Percentiles rank a stretch among this genome's conserved stretches.
Evolutionary conservation across 2,329 filamentous ascomycete genomes (phyloP).

Genomic region (Dryadomyces quercus-mongolicae): DNA sequence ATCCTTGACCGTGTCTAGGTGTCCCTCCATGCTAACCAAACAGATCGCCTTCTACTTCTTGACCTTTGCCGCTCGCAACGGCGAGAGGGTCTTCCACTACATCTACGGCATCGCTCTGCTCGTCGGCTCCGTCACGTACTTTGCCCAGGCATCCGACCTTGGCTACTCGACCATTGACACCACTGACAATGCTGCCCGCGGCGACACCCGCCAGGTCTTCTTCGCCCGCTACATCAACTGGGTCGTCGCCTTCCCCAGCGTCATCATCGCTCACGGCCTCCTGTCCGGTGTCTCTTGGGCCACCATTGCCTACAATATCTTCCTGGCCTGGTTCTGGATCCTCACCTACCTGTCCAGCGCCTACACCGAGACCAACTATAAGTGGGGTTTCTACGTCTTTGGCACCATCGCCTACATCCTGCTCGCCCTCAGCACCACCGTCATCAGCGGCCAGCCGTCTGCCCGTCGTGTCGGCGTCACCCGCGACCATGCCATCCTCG

Average conservation of each 20-base stretch:
- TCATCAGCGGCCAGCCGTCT: slow-evolving; percentile 24
- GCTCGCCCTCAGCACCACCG: slow-evolving; percentile 32
- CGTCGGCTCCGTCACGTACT: slow-evolving; percentile 38
- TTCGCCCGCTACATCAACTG: slow-evolving; percentile 44
- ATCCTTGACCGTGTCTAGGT: neutral
- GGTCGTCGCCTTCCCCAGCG: slow-evolving; percentile 35
- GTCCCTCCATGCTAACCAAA: slow-evolving; percentile 9
- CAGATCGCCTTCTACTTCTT: slow-evolving; percentile 29
- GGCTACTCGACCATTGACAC: slow-evolving; percentile 27
- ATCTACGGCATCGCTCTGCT: slow-evolving; percentile 37
- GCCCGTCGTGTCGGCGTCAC: slow-evolving; percentile 28
- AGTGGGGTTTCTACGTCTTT: slow-evolving; percentile 46
- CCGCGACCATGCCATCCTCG: slow-evolving; percentile 31
- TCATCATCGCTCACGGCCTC: slow-evolving; percentile 34
- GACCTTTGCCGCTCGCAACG: slow-evolving; percentile 28
- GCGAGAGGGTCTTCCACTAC: slow-evolving; percentile 45
- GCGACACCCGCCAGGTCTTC: slow-evolving; percentile 35
- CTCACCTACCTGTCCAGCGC: slow-evolving; percentile 36
- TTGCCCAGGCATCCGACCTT: slow-evolving; percentile 37
- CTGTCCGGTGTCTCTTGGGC: slow-evolving; percentile 40
- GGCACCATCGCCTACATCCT: slow-evolving; percentile 34
- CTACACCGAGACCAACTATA: slow-evolving; percentile 36
- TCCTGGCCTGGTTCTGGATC: slow-evolving; percentile 38
- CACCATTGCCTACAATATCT: slow-evolving; percentile 38
- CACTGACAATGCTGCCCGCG: slow-evolving; percentile 21